Percentiles rank a stretch among this genome's conserved stretches.
phyloP scores from a whole-genome alignment of 164 flowering plant species.

The Stephania cephalantha region DNA sequence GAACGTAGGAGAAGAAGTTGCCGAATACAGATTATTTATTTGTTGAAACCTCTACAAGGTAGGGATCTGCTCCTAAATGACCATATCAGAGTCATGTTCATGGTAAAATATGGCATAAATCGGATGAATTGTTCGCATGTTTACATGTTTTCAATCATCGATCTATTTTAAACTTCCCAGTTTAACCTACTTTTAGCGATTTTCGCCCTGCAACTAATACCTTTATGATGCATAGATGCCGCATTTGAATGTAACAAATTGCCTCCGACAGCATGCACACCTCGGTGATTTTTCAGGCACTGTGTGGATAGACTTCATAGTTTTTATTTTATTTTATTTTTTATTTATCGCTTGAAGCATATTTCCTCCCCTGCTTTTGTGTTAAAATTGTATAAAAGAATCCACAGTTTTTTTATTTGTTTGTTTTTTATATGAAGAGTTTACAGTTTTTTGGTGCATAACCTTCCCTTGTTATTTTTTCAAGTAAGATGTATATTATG shows the following conservation, averaged over 20 bases:
- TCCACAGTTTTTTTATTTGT: too few relatives aligned
- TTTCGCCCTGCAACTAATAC: background rate
- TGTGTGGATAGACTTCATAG: too few relatives aligned
- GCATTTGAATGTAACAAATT: background rate
- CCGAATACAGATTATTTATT: conserved; percentile 60
- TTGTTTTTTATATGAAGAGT: too few relatives aligned
- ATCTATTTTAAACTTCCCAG: background rate
- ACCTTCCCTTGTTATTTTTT: too few relatives aligned
- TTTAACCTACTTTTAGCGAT: background rate
- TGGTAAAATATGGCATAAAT: background rate
- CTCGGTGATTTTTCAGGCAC: background rate
- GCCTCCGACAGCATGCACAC: background rate
- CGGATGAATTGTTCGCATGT: background rate
- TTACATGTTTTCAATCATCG: background rate
- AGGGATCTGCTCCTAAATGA: background rate
- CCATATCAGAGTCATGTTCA: background rate
- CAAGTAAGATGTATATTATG: too few relatives aligned
- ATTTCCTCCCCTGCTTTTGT: too few relatives aligned
- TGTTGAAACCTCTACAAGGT: conserved; percentile 33
- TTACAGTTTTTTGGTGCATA: too few relatives aligned
- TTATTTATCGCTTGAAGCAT: too few relatives aligned
- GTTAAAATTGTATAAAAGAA: too few relatives aligned
- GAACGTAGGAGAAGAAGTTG: conserved; percentile 41
- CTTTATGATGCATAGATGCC: background rate
- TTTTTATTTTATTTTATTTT: too few relatives aligned